Conservation (phyloP, 257 asterid species). For the Solanum boliviense region DNA sequence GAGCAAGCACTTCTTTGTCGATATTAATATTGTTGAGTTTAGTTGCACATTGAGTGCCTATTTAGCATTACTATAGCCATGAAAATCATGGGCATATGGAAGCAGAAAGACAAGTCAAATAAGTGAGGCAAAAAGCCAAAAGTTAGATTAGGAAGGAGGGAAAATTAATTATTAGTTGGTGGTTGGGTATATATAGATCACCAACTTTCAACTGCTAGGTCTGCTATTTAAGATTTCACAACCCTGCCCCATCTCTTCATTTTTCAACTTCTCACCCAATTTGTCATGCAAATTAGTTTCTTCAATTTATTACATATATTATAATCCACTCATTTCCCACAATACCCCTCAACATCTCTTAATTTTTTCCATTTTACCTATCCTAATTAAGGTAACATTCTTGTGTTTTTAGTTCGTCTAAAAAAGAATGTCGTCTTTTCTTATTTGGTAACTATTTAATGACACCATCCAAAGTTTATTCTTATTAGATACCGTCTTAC, state of each 20-base stretch:
- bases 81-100: background rate
- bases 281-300: conserved; percentile 38
- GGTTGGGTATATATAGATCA: conserved; percentile 32
- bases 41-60: background rate
- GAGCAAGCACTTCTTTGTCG: background rate
- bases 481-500: no score
- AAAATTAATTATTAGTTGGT: conserved; percentile 49
- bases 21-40: background rate
- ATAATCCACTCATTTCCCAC: background rate
- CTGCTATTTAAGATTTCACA: conserved; percentile 21
- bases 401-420: no score
- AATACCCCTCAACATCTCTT: background rate
- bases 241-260: background rate
- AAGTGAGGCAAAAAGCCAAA: background rate
- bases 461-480: no score
- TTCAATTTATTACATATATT: conserved; percentile 5
- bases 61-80: background rate
- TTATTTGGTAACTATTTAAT: no score
- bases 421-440: no score
- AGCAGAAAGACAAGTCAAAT: background rate
- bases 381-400: background rate
- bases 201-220: conserved; percentile 70
- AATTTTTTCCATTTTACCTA: no score
- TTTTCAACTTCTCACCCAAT: conserved; percentile 33
- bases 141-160: conserved; percentile 3